phyloP scores from a whole-genome alignment of 2,329 filamentous ascomycete species.

The Arthrinium phaeospermum region DNA sequence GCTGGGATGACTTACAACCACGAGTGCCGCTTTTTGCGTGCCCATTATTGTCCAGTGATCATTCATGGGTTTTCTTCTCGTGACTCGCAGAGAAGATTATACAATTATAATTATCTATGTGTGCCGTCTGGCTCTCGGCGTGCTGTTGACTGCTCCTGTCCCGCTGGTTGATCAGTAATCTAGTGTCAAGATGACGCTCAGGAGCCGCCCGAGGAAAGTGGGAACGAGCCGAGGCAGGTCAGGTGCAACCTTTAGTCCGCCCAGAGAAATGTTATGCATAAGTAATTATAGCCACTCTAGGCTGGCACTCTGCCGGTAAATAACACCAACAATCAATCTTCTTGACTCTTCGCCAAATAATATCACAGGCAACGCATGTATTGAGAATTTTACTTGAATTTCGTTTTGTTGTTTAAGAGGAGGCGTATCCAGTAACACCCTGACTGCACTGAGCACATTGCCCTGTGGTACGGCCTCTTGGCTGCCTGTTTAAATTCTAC shows the following conservation, averaged over 20 bases:
- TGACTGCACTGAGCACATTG: background rate
- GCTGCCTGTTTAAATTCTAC: background rate
- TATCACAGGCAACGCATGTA: background rate
- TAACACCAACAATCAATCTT: too few relatives aligned
- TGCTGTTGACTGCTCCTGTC: background rate
- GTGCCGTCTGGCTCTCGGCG: background rate
- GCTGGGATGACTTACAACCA: background rate
- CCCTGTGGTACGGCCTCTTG: background rate
- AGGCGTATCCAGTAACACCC: background rate
- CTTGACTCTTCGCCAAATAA: background rate
- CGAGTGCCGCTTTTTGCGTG: background rate
- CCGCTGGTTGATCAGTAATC: constrained; percentile 1
- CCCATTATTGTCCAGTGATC: background rate
- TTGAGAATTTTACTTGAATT: background rate
- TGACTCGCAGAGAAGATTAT: background rate
- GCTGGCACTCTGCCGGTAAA: background rate
- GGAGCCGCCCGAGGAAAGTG: background rate
- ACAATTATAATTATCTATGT: background rate
- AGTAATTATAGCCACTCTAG: background rate
- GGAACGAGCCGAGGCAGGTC: constrained; percentile 3
- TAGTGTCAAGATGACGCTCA: background rate
- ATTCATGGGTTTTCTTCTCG: background rate
- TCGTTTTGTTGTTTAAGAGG: background rate
- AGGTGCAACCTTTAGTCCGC: background rate
- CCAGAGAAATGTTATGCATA: background rate